A percentile compares a stretch with the other conserved stretches of the same genome.
These are phyloP conservation scores for Botrytis fragariae DNA, from an alignment of 2,329 filamentous ascomycete genomes.

Conservation along the genomic window DNA sequence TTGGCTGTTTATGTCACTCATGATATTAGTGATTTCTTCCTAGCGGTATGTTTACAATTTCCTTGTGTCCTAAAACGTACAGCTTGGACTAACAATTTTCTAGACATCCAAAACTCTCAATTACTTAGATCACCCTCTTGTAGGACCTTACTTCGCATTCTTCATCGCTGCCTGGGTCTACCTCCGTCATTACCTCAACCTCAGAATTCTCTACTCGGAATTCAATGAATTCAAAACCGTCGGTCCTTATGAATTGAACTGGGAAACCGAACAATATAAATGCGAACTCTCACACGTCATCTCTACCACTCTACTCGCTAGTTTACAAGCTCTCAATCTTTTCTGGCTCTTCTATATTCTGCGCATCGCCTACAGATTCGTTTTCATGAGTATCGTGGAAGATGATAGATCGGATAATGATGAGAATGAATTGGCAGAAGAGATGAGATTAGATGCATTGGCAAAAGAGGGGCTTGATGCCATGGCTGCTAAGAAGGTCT, in stretches of 20 bases:
- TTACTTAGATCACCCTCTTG: conserved; percentile 77
- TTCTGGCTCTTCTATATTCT: conserved; percentile 80
- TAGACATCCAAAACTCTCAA: conserved; percentile 89
- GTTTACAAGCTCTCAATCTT: conserved; percentile 70
- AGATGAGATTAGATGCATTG: conserved; percentile 23
- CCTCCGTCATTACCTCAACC: conserved; percentile 80
- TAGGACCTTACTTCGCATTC: conserved; percentile 76
- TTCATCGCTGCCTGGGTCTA: conserved; percentile 88
- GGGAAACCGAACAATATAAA: conserved; percentile 75
- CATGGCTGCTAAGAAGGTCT: conserved; percentile 4
- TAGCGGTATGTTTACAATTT: conserved; percentile 62
- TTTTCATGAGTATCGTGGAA: conserved; percentile 57
- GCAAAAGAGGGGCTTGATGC: conserved; percentile 9
- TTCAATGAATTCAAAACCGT: conserved; percentile 72
- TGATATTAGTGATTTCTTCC: conserved; percentile 92
- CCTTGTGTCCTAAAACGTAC: not conserved
- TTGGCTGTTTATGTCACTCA: conserved; percentile 91
- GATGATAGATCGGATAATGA: conserved; percentile 74
- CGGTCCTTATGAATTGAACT: conserved; percentile 72
- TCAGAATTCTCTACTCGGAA: conserved; percentile 70
- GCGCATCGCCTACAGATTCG: conserved; percentile 69
- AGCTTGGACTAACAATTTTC: conserved; percentile 12
- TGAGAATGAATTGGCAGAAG: conserved; percentile 39
- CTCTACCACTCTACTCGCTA: conserved; percentile 61
- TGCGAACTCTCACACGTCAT: conserved; percentile 68